These are phyloP conservation scores for Fonsecaea erecta DNA, from an alignment of 2,329 filamentous ascomycete species.

Conservation along the genomic window DNA sequence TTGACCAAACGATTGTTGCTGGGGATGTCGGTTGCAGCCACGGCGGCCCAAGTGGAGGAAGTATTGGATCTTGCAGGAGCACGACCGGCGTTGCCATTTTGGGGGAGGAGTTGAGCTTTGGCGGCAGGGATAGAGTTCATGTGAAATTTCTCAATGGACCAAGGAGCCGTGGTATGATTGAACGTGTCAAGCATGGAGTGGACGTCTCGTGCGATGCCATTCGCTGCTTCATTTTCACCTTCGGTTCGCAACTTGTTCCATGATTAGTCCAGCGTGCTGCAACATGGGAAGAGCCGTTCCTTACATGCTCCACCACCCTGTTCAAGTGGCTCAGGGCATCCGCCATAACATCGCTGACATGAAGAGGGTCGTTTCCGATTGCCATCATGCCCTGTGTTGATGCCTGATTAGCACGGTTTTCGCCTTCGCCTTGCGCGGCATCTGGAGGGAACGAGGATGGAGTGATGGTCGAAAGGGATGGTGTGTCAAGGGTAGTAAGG, in stretches of 20 bases:
- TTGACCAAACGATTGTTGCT: constrained; percentile 37
- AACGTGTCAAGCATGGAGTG: constrained; percentile 43
- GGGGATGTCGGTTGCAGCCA: constrained; percentile 37
- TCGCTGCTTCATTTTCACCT: constrained; percentile 42
- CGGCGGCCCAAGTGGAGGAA: constrained; percentile 37
- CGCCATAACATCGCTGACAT: constrained; percentile 37
- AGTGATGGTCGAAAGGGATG: neutral
- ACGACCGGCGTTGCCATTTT: constrained; percentile 11
- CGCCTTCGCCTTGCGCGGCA: constrained; percentile 4
- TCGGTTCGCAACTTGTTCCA: constrained; percentile 43
- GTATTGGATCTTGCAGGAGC: constrained; percentile 13
- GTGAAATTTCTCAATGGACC: constrained; percentile 38
- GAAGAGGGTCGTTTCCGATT: constrained; percentile 31
- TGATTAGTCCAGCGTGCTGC: constrained; percentile 30
- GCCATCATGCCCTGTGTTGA: constrained; percentile 35
- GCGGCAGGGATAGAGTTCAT: constrained; percentile 30
- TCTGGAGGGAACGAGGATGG: neutral
- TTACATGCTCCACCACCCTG: constrained; percentile 38
- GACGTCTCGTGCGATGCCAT: constrained; percentile 44
- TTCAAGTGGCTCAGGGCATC: constrained; percentile 35
- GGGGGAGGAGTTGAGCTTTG: constrained; percentile 14
- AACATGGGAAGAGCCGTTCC: constrained; percentile 17
- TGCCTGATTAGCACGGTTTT: constrained; percentile 28
- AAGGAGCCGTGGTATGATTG: constrained; percentile 40
- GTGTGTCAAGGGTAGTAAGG: neutral